Base-by-base conservation (phyloP, 176 grass and related monocot genomes). In the Paspalum vaginatum region DNA sequence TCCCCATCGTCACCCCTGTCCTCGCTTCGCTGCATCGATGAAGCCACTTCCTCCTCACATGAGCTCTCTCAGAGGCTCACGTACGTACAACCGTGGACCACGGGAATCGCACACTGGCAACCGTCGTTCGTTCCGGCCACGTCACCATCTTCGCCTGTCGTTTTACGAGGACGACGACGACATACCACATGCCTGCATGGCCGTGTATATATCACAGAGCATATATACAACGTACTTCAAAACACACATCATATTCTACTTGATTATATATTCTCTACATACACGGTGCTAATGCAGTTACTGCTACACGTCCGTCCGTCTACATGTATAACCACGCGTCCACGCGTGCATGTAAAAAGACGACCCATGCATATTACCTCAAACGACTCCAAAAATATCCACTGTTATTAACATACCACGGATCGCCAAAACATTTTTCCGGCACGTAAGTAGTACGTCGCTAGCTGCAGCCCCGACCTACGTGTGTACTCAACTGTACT, bases 1-100 rank as follows among this genome's bases (percentile, higher is more conserved):
- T 21, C 73, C 27, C 62, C 55, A 69, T 55, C 70, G 70, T 49
- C 82, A 39, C 45, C 47, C 39, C 82, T 81, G 82, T 70, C 55
- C 45, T 13, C 21, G 48, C 48, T 63, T 27, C 79, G 87, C 68
- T 76, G 77, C 71, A 64, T 89, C 87, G 77, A 85, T 43, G 77
- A 22, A 65, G 54, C 87, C 82, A 71, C 43, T 18, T 39, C 63
- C 3, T 70, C 46, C 11, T 89, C 87, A 89, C 82, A 76, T 88
- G 87, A 76, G 15, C 78, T 52, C 45, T 5, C 68, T 2, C 57
- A 20, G n/a, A n/a, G 56, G 10, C 57, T 11, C 11, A 25, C 24
- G 58, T n/a, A n/a, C n/a, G 27, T 11, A 22, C 58, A 18, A 16
- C 70, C 59, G 57, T 78, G 83, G 83, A 61, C 74, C 83, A 78